These are phyloP conservation scores for Strobilomyces confusus DNA, from an alignment of 768 basidiomycete species.

Conservation along the genomic window DNA sequence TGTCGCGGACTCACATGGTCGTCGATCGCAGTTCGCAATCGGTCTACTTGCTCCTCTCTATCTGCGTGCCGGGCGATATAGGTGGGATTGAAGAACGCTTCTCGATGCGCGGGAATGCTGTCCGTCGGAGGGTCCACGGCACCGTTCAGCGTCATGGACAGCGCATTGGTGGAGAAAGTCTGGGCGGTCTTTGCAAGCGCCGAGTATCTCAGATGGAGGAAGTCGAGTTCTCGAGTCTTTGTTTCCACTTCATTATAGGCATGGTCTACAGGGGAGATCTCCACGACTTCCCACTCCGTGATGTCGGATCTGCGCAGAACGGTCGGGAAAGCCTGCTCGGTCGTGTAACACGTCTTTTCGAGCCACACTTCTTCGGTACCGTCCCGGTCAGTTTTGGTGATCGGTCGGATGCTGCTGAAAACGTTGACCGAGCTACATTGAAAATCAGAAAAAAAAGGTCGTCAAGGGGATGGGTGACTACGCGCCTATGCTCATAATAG, in stretches of 20 bases:
- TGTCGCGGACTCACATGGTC: conserved; percentile 56
- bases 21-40: conserved; percentile 70
- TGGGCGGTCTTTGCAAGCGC: conserved; percentile 76
- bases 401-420: conserved; percentile 73
- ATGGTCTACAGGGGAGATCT: conserved; percentile 82
- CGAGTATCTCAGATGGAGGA: conserved; percentile 66
- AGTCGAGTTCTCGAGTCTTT: conserved; percentile 74
- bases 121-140: conserved; percentile 81
- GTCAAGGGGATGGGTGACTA: not conserved
- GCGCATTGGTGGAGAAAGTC: conserved; percentile 67
- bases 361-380: conserved; percentile 76
- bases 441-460: not conserved
- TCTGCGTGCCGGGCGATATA: conserved; percentile 70
- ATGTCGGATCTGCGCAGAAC: conserved; percentile 89
- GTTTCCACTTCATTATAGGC: conserved; percentile 78
- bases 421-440: conserved; percentile 66
- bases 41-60: conserved; percentile 64
- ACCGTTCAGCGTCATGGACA: conserved; percentile 84
- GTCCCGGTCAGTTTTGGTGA: conserved; percentile 60
- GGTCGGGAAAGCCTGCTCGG: conserved; percentile 87
- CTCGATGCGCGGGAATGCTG: conserved; percentile 72
- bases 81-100: conserved; percentile 67
- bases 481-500: conserved; percentile 85
- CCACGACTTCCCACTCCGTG: conserved; percentile 59
- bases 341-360: conserved; percentile 85